Percentiles rank a stretch among this genome's conserved stretches.
Conservation (phyloP, 2,329 filamentous ascomycete genomes). For the Colletotrichum sp. region DNA sequence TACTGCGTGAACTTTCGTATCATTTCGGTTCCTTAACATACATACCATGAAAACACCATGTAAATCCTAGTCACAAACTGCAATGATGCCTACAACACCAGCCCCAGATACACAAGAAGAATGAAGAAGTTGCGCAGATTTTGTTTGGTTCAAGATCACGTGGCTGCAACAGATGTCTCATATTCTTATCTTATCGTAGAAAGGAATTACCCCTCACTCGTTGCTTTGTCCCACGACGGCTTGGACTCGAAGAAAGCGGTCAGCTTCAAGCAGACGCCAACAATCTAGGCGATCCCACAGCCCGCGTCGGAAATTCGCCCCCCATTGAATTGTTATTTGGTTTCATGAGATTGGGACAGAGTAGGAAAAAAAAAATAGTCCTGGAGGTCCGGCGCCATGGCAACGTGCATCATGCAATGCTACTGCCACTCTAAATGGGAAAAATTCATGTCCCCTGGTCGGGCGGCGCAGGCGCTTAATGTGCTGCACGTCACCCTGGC, state of each 20-base stretch:
- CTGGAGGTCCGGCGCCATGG: background rate
- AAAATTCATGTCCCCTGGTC: background rate
- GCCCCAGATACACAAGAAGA: too few relatives aligned
- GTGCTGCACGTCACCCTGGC: slow-evolving; percentile 16
- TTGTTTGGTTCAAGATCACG: background rate
- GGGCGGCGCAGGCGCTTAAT: slow-evolving; percentile 14
- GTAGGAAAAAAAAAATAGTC: background rate
- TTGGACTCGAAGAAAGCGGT: background rate
- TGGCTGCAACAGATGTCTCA: background rate
- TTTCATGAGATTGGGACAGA: background rate
- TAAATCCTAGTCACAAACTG: too few relatives aligned
- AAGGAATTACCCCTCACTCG: background rate
- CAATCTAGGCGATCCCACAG: background rate
- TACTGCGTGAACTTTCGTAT: too few relatives aligned
- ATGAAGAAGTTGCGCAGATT: background rate
- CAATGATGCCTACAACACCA: too few relatives aligned
- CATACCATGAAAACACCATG: too few relatives aligned
- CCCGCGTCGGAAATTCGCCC: background rate
- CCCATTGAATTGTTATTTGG: background rate
- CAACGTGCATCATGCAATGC: slow-evolving; percentile 14
- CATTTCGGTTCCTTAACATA: too few relatives aligned
- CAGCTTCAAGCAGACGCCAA: background rate
- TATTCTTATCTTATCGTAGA: background rate
- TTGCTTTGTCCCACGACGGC: background rate
- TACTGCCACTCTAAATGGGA: background rate